These are phyloP conservation scores for Calycina marina DNA, from an alignment of 2,329 filamentous ascomycete species.

Conservation along the genomic window DNA sequence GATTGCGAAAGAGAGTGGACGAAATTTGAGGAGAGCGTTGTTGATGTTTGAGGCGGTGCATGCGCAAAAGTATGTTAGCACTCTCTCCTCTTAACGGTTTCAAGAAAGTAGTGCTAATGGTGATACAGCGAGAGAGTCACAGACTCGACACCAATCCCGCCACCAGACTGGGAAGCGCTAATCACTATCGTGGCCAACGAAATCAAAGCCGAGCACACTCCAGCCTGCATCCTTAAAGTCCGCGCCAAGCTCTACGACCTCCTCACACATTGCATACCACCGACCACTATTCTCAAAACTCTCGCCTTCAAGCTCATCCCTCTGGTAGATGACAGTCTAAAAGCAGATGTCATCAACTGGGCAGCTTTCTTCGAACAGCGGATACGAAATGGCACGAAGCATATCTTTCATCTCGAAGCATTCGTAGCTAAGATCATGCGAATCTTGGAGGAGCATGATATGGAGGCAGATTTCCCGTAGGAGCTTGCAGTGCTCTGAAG, in stretches of 20 bases:
- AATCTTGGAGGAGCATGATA: slow-evolving; percentile 77
- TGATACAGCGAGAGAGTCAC: slow-evolving; percentile 66
- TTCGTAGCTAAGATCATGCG: slow-evolving; percentile 99
- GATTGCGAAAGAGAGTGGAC: slow-evolving; percentile 79
- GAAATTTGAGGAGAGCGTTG: slow-evolving; percentile 78
- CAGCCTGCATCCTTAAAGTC: slow-evolving; percentile 72
- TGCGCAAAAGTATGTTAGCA: slow-evolving; percentile 69
- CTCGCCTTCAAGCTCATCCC: slow-evolving; percentile 85
- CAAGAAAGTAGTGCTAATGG: slow-evolving; percentile 19
- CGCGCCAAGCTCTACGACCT: slow-evolving; percentile 93
- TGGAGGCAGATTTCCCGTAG: slow-evolving; percentile 61
- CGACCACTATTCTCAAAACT: slow-evolving; percentile 87
- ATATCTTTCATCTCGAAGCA: slow-evolving; percentile 95
- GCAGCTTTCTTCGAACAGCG: slow-evolving; percentile 95
- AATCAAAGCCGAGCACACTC: slow-evolving; percentile 87
- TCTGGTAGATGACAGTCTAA: slow-evolving; percentile 76
- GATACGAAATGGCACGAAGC: slow-evolving; percentile 81
- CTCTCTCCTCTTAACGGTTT: slow-evolving; percentile 4
- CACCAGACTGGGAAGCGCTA: slow-evolving; percentile 91
- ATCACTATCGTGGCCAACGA: slow-evolving; percentile 83
- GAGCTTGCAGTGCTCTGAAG: not conserved
- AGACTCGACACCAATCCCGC: slow-evolving; percentile 78
- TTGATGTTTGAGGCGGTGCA: slow-evolving; percentile 97
- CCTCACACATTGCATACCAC: slow-evolving; percentile 90
- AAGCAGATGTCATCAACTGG: slow-evolving; percentile 89